Evolutionary conservation across 2,329 filamentous ascomycete species (phyloP).

Genomic region (Scorias spongiosa): DNA sequence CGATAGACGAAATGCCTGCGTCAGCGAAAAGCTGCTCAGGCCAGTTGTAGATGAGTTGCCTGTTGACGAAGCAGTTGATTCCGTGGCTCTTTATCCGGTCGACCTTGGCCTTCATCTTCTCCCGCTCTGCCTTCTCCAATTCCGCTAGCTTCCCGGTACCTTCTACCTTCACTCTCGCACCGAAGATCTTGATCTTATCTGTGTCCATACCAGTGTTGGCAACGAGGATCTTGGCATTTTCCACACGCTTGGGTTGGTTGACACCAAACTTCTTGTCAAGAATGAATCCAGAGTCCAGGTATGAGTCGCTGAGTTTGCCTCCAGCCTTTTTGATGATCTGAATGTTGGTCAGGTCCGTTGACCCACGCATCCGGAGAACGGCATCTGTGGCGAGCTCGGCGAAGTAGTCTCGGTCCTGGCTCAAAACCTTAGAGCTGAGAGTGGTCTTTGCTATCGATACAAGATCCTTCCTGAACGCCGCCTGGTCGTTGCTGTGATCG

Average conservation of each 20-base stretch:
- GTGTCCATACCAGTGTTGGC: constrained; percentile 99
- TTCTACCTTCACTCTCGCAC: constrained; percentile 88
- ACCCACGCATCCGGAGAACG: constrained; percentile 75
- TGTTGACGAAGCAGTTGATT: constrained; percentile 99
- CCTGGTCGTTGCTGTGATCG: constrained; percentile 71
- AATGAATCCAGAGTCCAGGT: constrained; percentile 96
- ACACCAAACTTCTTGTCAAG: constrained; percentile 98
- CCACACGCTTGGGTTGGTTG: constrained; percentile 91
- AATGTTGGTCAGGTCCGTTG: constrained; percentile 89
- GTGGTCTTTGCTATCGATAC: constrained; percentile 86
- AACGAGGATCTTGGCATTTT: constrained; percentile 95
- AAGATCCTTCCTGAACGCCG: constrained; percentile 79
- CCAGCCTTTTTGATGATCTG: constrained; percentile 99
- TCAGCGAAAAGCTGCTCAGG: constrained; percentile 97
- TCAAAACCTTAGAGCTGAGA: constrained; percentile 89
- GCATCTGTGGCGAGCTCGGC: constrained; percentile 80
- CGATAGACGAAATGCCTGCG: constrained; percentile 93
- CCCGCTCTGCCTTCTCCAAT: constrained; percentile 90
- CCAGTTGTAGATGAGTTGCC: constrained; percentile 99
- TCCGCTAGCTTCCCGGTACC: constrained; percentile 96
- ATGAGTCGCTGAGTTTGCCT: constrained; percentile 93
- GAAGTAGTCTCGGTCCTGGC: constrained; percentile 88
- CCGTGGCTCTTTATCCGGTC: constrained; percentile 97
- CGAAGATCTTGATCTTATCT: constrained; percentile 99
- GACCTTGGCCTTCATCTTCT: constrained; percentile 99